phyloP scores from a whole-genome alignment of 352 stramenopile genomes.

The Aphanomyces euteiches region DNA sequence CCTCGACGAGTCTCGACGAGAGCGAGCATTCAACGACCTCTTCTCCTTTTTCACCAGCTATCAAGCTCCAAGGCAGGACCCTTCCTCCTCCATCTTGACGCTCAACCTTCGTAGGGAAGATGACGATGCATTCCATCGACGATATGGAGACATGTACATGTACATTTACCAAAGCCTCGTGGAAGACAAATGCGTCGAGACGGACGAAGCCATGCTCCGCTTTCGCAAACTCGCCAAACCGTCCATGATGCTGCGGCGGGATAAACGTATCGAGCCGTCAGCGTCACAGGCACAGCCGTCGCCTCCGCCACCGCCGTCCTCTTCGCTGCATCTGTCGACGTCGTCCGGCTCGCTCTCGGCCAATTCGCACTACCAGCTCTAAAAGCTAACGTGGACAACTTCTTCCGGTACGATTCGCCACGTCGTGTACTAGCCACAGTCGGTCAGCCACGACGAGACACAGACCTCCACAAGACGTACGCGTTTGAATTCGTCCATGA shows the following conservation, averaged over 20 bases:
- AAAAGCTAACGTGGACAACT: slow-evolving; percentile 79
- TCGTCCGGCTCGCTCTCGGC: not conserved
- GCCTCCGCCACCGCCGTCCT: not conserved
- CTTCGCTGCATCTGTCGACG: not conserved
- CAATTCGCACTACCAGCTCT: slow-evolving; percentile 31
- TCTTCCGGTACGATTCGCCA: slow-evolving; percentile 68
- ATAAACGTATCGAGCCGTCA: not conserved
- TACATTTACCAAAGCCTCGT: slow-evolving; percentile 13
- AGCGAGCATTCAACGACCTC: not conserved
- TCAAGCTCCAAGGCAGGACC: slow-evolving; percentile 15
- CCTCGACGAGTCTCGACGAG: not conserved
- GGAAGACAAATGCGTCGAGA: not conserved
- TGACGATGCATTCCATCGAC: slow-evolving; percentile 1
- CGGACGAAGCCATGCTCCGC: not conserved
- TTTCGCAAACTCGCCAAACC: slow-evolving; percentile 9
- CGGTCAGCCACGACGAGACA: too few relatives aligned
- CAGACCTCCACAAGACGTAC: slow-evolving; percentile 31
- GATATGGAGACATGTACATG: slow-evolving; percentile 10
- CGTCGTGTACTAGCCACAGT: slow-evolving; percentile 56
- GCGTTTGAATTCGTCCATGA: slow-evolving; percentile 71
- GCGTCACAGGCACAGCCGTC: too few relatives aligned
- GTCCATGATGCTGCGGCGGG: not conserved
- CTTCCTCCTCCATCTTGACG: not conserved
- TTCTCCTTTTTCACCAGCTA: slow-evolving; percentile 21
- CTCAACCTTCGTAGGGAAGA: slow-evolving; percentile 4